phyloP scores from a whole-genome alignment of 2,329 filamentous ascomycete genomes.

The Hypocreales sp. region DNA sequence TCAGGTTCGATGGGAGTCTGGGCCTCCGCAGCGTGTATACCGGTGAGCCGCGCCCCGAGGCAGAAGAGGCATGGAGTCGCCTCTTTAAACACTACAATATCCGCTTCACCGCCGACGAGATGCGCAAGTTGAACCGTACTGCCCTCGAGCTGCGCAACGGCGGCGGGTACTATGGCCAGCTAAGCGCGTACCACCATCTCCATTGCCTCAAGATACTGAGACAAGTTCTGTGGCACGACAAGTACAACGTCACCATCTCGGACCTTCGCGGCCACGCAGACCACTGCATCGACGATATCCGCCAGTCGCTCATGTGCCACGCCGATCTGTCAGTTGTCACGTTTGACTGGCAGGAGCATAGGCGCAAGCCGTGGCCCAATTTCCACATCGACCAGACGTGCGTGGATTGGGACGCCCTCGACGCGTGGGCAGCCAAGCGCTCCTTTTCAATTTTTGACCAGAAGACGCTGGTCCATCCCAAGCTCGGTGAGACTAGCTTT shows the following conservation, averaged over 20 bases:
- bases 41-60: background rate
- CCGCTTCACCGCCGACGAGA: slow-evolving; percentile 1
- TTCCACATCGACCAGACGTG: background rate
- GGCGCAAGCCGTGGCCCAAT: background rate
- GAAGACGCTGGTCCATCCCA: slow-evolving; percentile 1
- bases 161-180: slow-evolving; percentile 1
- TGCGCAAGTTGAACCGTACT: background rate
- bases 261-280: background rate
- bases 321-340: background rate
- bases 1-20: background rate
- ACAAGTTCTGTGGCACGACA: background rate
- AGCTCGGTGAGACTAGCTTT: background rate
- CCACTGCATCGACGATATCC: slow-evolving; percentile 1
- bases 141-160: slow-evolving; percentile 1
- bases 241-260: background rate
- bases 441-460: slow-evolving; percentile 1
- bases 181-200: background rate
- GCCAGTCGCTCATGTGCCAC: slow-evolving; percentile 1
- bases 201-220: slow-evolving; percentile 1
- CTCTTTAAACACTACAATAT: slow-evolving; percentile 1
- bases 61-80: background rate
- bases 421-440: background rate
- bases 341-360: background rate
- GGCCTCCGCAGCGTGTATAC: background rate
- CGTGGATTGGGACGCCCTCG: background rate